Base-by-base conservation (phyloP, 2,329 filamentous ascomycete species). In the Nemania serpens region DNA sequence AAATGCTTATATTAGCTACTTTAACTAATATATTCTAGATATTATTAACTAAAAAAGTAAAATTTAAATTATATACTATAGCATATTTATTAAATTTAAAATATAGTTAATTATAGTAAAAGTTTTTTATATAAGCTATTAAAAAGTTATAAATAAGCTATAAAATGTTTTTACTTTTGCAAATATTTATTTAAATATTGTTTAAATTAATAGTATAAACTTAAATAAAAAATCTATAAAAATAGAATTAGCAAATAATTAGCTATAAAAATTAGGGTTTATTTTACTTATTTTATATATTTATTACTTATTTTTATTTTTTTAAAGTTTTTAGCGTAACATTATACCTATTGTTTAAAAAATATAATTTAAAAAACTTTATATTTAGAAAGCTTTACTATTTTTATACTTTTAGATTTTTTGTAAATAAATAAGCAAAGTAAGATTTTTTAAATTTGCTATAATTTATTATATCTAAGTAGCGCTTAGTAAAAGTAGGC, bases 101-200 rank as follows among this genome's bases (percentile, higher is more conserved):
- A 12, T 37, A 50, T 37, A 37, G 13, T 22, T 37, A 11, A 4
- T 50, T 37, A 22, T 15, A 37, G 1, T 5, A 6, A 2, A 15
- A 50, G 5, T 50, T 37, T 20, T 50, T 50, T 5, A 50, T 50
- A 37, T 50, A 50, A 37, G 13, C n/a, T 12, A 50, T 20, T 4
- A 50, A 50, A 50, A 50, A 50, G 2, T 50, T 22, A 7, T 22
- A 37, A 22, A 50, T 37, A 37, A 37, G n/a, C 33, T 50, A 50
- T 12, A 37, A 37, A 13, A 50, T 7, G n/a, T 50, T 20, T 50
- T 50, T 50, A 15, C 11, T 37, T 37, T 50, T 50, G 13, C 6
- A 50, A 37, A 50, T 50, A 37, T 50, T 22, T 36, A 50, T 37
- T 22, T 50, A 50, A 50, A 50, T 22, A 37, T 22, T 50, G 37